These are phyloP conservation scores for Aspergillus nidulans DNA, from an alignment of 495 filamentous ascomycete genomes.

Conservation along the genomic window DNA sequence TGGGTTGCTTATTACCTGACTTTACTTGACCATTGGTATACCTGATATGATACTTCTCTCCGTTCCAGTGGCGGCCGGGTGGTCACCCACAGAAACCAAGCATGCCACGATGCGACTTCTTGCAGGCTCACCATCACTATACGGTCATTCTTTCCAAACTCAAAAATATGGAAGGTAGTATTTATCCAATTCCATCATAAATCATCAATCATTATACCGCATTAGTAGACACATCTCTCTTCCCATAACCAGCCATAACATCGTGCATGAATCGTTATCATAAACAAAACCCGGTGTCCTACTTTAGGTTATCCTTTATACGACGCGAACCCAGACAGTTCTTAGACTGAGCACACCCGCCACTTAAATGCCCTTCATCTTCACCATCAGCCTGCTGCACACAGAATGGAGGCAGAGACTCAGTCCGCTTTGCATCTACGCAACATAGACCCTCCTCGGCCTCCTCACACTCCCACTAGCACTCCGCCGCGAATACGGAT, in stretches of 20 bases:
- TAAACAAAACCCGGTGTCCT: not conserved
- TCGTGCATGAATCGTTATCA: not conserved
- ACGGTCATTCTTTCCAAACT: not conserved
- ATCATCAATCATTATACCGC: not conserved
- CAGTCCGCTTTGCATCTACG: not conserved
- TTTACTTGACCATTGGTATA: no score
- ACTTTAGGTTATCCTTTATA: not conserved
- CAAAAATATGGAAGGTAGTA: not conserved
- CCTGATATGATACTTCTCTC: no score
- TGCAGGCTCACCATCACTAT: not conserved
- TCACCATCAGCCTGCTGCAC: not conserved
- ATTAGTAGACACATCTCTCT: not conserved
- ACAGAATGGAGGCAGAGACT: no score
- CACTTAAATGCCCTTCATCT: not conserved
- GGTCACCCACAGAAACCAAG: no score
- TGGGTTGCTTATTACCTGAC: no score
- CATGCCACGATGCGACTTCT: not conserved
- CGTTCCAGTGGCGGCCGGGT: no score
- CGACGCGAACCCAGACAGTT: no score
- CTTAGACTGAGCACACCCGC: no score
- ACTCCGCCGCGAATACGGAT: not conserved
- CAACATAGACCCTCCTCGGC: constrained; percentile 37
- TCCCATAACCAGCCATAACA: not conserved
- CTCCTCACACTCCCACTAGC: constrained; percentile 21
- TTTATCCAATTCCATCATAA: not conserved